Evolutionary conservation across 2,329 filamentous ascomycete genomes (phyloP).

Genomic region (Penicillium sp.): DNA sequence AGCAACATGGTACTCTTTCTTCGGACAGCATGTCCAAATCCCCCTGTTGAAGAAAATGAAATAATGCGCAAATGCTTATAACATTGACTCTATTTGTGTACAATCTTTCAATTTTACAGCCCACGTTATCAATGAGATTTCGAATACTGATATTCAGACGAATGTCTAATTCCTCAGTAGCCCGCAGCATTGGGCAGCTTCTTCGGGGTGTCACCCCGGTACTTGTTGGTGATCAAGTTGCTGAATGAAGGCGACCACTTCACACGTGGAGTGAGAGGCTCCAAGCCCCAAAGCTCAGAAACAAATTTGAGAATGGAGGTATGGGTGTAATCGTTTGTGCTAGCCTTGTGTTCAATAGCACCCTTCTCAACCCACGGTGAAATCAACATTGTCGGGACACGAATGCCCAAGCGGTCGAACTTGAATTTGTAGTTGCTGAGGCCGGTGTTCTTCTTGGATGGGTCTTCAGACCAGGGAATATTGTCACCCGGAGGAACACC

Average conservation of each 20-base stretch:
- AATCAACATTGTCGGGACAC: conserved; percentile 36
- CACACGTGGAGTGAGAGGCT: conserved; percentile 43
- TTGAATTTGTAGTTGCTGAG: conserved; percentile 36
- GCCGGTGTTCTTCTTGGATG: conserved; percentile 27
- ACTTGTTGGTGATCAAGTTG: conserved; percentile 30
- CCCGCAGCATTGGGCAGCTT: conserved; percentile 29
- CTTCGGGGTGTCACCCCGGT: conserved; percentile 32
- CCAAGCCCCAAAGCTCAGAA: conserved; percentile 49
- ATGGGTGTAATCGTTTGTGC: conserved; percentile 49
- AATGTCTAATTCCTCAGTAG: conserved; percentile 22
- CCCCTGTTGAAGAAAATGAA: not conserved
- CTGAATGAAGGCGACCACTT: conserved; percentile 45
- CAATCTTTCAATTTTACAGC: too few relatives aligned
- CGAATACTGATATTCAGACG: too few relatives aligned
- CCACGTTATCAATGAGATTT: not conserved
- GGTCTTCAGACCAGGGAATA: conserved; percentile 33
- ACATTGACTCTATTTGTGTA: not conserved
- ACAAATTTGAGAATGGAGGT: conserved; percentile 51
- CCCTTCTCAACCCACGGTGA: conserved; percentile 50
- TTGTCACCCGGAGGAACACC: conserved; percentile 45
- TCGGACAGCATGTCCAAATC: not conserved
- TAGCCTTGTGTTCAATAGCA: conserved; percentile 44
- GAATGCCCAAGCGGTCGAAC: conserved; percentile 37
- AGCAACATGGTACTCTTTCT: conserved; percentile 13
- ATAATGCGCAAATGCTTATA: not conserved